Evolutionary conservation across 768 basidiomycete species (phyloP).

Genomic region (Tremella mesenterica): DNA sequence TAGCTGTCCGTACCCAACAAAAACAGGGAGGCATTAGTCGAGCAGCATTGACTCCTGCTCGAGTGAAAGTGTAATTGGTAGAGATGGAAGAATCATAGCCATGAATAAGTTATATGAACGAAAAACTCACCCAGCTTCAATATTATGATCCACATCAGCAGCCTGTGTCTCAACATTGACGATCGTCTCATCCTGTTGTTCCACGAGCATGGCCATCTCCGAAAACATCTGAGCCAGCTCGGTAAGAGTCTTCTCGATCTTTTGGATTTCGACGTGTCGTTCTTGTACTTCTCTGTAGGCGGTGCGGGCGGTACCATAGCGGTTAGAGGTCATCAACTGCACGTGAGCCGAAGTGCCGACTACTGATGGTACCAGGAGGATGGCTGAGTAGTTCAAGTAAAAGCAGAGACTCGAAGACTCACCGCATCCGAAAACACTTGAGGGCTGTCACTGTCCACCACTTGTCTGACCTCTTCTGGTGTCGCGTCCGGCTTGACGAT

Average conservation of each 20-base stretch:
- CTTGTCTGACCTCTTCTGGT: slow-evolving; percentile 66
- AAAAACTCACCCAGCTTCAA: slow-evolving; percentile 58
- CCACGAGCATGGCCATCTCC: slow-evolving; percentile 75
- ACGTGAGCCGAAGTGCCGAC: neutral
- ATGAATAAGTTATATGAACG: neutral
- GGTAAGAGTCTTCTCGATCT: slow-evolving; percentile 76
- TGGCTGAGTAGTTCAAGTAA: neutral
- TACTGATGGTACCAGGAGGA: neutral
- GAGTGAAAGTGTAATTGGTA: no score
- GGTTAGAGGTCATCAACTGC: slow-evolving; percentile 64
- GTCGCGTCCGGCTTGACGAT: slow-evolving; percentile 72
- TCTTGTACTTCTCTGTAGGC: slow-evolving; percentile 84
- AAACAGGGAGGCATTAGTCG: no score
- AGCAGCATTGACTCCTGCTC: no score
- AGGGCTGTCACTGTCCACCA: slow-evolving; percentile 58
- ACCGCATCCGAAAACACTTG: slow-evolving; percentile 64
- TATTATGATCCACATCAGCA: slow-evolving; percentile 57
- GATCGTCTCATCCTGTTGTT: slow-evolving; percentile 72
- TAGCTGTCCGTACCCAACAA: neutral
- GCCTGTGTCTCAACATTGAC: slow-evolving; percentile 58
- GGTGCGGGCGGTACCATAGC: slow-evolving; percentile 71
- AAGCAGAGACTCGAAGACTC: slow-evolving; percentile 10
- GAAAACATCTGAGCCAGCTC: slow-evolving; percentile 81
- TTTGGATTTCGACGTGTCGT: slow-evolving; percentile 72
- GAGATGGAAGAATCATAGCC: no score